Base-by-base conservation (phyloP, 495 filamentous ascomycete genomes). In the Aspergillus biplanus region DNA sequence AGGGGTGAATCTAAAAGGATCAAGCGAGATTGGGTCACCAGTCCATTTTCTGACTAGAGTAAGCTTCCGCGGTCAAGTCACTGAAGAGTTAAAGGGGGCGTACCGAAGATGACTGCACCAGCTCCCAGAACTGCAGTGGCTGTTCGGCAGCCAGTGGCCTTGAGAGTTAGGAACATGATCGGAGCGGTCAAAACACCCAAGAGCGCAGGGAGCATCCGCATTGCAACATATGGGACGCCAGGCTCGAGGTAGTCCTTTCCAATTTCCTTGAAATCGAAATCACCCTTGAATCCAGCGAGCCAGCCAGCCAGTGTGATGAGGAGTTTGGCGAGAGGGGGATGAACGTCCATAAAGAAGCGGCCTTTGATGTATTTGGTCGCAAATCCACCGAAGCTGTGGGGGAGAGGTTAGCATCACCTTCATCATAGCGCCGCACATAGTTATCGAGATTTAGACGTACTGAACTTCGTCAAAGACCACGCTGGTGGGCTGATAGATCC, bases 401-500 rank as follows among this genome's bases (percentile, higher is more conserved):
- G 11, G 5, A 54, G 11, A 33, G 18, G 55, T 67, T 57, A 64
- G 63, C 42, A 65, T 65, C 13, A 47, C n/a, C 18, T 12, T 18
- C 4, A 18, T 8, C 27, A 35, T 34, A 57, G 47, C 18, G 47
- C 27, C n/a, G 37, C 12, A 6, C 21, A 6, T 11, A 31, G 11
- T 2, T 27, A 58, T 32, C 42, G 37, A 53, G 52, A 6, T 18
- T 16, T 35, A 64, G 57, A 81, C 90, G 68, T 87, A 97, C 93
- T 99, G 95, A 74, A 99, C 95, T 83, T 99, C 95, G 72, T 99
- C 95, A 74, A 99, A 99, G 52, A 99, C 95, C 42, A 99, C 95
- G 69, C 93, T 97, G 65, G 87, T 89, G 48, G 95, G 95, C 73
- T 97, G 92, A 75, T 96, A 97, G 77, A 98, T 97, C 73, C 92